Percentiles rank a stretch among this genome's conserved stretches.
These are phyloP conservation scores for Hypoxylon fragiforme DNA, from an alignment of 495 filamentous ascomycete genomes.

Conservation along the genomic window DNA sequence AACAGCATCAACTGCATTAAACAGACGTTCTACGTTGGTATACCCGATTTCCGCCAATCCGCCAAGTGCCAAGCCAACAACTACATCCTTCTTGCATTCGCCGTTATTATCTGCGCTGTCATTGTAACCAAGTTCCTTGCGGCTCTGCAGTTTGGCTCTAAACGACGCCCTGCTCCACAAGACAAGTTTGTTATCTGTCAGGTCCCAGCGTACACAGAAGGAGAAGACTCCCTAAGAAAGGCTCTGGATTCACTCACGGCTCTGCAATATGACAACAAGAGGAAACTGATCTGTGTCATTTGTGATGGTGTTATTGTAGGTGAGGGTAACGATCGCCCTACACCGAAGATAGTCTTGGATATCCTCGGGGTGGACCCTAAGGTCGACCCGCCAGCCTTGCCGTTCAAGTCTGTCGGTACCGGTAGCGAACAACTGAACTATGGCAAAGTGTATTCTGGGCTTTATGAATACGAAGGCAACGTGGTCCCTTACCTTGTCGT, in stretches of 20 bases:
- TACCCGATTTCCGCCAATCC: constrained; percentile 78
- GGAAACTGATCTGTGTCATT: constrained; percentile 90
- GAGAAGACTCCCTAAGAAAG: constrained; percentile 89
- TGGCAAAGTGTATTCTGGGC: constrained; percentile 96
- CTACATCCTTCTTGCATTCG: constrained; percentile 86
- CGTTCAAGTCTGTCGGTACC: constrained; percentile 87
- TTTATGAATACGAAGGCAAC: constrained; percentile 97
- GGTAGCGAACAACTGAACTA: constrained; percentile 95
- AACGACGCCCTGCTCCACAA: constrained; percentile 84
- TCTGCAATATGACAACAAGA: constrained; percentile 95
- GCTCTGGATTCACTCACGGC: constrained; percentile 93
- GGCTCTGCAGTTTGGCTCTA: constrained; percentile 90
- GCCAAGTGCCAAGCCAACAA: constrained; percentile 85
- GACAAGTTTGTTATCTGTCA: constrained; percentile 99
- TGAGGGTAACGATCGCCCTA: constrained; percentile 93
- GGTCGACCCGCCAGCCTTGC: constrained; percentile 89
- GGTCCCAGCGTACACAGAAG: constrained; percentile 96
- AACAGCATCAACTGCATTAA: constrained; percentile 78
- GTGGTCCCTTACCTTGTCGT: constrained; percentile 95
- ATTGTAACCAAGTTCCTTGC: constrained; percentile 90
- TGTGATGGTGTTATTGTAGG: constrained; percentile 97
- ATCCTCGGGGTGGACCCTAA: constrained; percentile 97
- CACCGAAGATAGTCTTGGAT: constrained; percentile 95
- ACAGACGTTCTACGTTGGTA: constrained; percentile 80
- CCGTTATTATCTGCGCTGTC: constrained; percentile 76